phyloP scores from a whole-genome alignment of 768 basidiomycete genomes.

The Calocybe indica region DNA sequence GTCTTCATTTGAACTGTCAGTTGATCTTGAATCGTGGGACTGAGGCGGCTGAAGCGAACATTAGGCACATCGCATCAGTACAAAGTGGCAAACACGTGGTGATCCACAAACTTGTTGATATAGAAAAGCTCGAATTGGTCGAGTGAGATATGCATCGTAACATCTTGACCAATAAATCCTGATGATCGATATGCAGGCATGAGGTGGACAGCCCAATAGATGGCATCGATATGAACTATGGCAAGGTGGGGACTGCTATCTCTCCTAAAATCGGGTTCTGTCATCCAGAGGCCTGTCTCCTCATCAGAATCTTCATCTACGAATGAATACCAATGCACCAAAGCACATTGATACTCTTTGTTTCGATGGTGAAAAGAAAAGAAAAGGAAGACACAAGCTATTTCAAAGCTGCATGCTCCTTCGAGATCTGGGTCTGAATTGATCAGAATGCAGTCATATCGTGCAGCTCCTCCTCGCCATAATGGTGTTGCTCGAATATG shows the following conservation, averaged over 20 bases:
- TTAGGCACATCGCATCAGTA: no score
- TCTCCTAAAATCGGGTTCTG: conserved; percentile 6
- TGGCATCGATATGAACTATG: conserved; percentile 9
- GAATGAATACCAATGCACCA: conserved; percentile 22
- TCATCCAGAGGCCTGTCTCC: conserved; percentile 16
- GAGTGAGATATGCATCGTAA: not conserved
- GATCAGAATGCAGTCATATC: conserved; percentile 16
- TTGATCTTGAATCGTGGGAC: no score
- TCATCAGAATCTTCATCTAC: conserved; percentile 13
- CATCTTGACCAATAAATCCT: not conserved
- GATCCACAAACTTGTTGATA: conserved; percentile 4
- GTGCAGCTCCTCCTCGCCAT: conserved; percentile 19
- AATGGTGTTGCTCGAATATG: conserved; percentile 19
- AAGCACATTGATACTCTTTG: conserved; percentile 18
- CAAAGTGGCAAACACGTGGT: conserved; percentile 1
- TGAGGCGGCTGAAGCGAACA: no score
- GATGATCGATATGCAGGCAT: conserved; percentile 1
- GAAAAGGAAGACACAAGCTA: no score
- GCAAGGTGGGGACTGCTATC: not conserved
- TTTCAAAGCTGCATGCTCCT: conserved; percentile 17
- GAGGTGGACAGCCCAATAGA: conserved; percentile 8
- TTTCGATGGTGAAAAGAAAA: conserved; percentile 15
- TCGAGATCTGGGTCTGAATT: conserved; percentile 9
- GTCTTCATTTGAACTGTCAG: no score
- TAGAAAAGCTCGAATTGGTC: no score